Base-by-base conservation (phyloP, 2,329 filamentous ascomycete genomes). In the Ceratocystis harringtonii region DNA sequence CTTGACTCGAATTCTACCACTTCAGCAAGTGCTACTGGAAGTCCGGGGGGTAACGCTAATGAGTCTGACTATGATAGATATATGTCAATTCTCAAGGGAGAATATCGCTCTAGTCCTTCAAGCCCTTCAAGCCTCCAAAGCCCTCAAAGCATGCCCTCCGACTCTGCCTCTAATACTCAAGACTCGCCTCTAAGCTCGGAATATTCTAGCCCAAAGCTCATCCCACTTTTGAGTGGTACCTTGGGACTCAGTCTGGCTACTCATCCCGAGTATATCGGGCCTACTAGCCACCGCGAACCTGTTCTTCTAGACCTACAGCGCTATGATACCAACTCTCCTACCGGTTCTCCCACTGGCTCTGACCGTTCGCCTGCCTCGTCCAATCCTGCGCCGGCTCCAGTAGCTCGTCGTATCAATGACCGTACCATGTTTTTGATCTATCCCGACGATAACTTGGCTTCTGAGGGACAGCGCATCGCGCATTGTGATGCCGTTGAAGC, bases 251-350 rank as follows among this genome's bases (percentile, higher is more conserved):
- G 84, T 69, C 75, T 80, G 66, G 79, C 80, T 69, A 80, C 81
- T 66, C 81, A 85, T 71, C 82, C 82, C 72, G 79, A 81, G 70
- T 82, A 84, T 70, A 78, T 85, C 65, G 83, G 83, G 22, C 75
- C 81, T 65, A 84, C 81, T 55, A 82, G 81, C 65, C 81, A 83
- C 36, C 80, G 82, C 66, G 82, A 85, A 69, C 79, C 81, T 2
- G 75, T 79, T 43, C 76, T 85, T 25, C 80, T 85, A 61, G 80
- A 80, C 52, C 75, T 84, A 8, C 81, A 81, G 61, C 77, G 78
- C 7, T 82, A 83, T 69, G 80, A 81, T 70, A 76, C 76, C 30
- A 61, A 68, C 1, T 52, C 63, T 1, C 48, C 58, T 12, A 45
- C 57, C 10, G 58, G n/a, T 2, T 60, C 41, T 3, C 44, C 22